Base-by-base conservation (phyloP, 2,329 filamentous ascomycete species). In the Talaromyces funiculosus region DNA sequence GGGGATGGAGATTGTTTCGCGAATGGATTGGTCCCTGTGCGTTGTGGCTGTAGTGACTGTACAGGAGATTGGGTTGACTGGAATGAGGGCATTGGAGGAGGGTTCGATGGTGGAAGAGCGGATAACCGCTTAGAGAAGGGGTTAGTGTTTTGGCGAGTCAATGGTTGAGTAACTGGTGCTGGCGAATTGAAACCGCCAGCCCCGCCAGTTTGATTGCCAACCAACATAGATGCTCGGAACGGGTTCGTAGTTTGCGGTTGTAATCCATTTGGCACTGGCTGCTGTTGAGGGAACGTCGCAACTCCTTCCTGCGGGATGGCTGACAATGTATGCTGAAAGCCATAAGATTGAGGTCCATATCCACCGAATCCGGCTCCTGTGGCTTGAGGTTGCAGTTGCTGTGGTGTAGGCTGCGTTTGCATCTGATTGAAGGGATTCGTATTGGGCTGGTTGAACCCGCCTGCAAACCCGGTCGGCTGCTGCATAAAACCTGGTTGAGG, bases 161-260 rank as follows among this genome's bases (percentile, higher is more conserved):
- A 68, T 49, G 80, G 70, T 61, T 76, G 70, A 64, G 78, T 71
- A n/a, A 80, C 71, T 31, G 78, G 73, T 63, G 78, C 71, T 62
- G 79, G 73, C 57, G 57, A 53, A 71, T 68, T 24, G 65, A 63
- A 31, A 76, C 71, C 69, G 43, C 74, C 67, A 38, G 47, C 22
- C n/a, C 22, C 38, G 51, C 82, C 82, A 7, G 85, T 84, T 20
- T 77, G 75, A 63, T 69, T 77, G 70, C 63, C 67, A 53, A 71
- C 51, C 77, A 96, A 80, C 86, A 93, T 93, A 1, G 93, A 97
- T 71, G 92, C 89, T 43, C 94, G 84, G 84, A 99, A 99, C 0
- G 94, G 94, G 71, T 99, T 99, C 7, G 92, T 96, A 22, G 80
- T 86, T 62, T 73, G 67, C 53, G 67, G 75, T 67, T 64, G 73